A percentile compares a stretch with the other conserved stretches of the same genome.
Conservation (phyloP, 2,329 filamentous ascomycete species). For the Grosmannia clavigera region DNA sequence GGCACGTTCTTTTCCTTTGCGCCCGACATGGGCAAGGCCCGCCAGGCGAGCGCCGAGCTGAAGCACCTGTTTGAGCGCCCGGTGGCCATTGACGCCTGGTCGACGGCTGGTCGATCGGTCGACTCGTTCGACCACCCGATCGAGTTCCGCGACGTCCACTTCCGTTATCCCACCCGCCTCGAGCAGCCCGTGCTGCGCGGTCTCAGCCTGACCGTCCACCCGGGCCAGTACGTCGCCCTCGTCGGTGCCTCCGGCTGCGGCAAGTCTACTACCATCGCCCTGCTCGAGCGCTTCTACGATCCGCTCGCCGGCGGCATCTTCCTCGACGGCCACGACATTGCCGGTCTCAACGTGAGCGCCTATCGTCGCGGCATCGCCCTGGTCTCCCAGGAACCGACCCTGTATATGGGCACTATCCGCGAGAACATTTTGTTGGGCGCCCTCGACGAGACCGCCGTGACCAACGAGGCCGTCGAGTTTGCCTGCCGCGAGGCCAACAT, state of each 20-base stretch:
- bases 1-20: conserved; percentile 83
- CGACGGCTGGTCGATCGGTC: conserved; percentile 50
- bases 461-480: conserved; percentile 60
- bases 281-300: conserved; percentile 92
- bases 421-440: conserved; percentile 83
- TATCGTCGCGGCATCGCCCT: conserved; percentile 77
- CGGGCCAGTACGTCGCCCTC: conserved; percentile 75
- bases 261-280: conserved; percentile 84
- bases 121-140: conserved; percentile 51
- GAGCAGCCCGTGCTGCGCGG: conserved; percentile 88
- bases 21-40: conserved; percentile 87
- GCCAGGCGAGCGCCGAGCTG: conserved; percentile 67
- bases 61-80: conserved; percentile 74
- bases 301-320: conserved; percentile 68
- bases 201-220: conserved; percentile 59
- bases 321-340: conserved; percentile 75
- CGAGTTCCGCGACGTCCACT: conserved; percentile 87
- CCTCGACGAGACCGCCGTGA: conserved; percentile 45
- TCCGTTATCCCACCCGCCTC: conserved; percentile 82
- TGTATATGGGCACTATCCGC: conserved; percentile 84
- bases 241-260: conserved; percentile 93
- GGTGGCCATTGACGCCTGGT: conserved; percentile 75
- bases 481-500: conserved; percentile 88
- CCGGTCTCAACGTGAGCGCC: conserved; percentile 67
- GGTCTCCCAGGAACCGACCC: conserved; percentile 85